Percentiles rank a stretch among this genome's conserved stretches.
These are phyloP conservation scores for Posidonia australis DNA, from an alignment of 106 monocot genomes.

Conservation along the genomic window DNA sequence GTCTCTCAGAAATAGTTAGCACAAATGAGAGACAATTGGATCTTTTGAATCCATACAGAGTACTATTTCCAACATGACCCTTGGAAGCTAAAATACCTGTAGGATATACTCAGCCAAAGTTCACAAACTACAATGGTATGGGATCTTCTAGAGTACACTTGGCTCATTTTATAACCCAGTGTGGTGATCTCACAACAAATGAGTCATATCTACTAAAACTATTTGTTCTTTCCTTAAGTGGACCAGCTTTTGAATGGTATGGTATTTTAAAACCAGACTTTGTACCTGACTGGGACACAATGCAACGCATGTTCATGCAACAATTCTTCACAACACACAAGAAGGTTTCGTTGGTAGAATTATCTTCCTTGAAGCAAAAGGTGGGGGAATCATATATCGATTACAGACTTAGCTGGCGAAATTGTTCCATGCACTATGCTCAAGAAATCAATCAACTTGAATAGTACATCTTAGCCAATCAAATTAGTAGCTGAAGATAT, in stretches of 20 bases:
- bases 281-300: neutral
- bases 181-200: neutral
- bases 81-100: neutral
- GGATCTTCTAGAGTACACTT: neutral
- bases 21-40: neutral
- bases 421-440: neutral
- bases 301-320: neutral
- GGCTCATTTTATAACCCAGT: neutral
- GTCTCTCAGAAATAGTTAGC: neutral
- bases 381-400: neutral
- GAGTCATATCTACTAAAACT: neutral
- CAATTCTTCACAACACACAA: neutral
- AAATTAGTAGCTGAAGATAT: neutral
- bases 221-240: neutral
- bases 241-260: neutral
- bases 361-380: neutral
- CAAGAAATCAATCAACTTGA: neutral
- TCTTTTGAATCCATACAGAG: neutral
- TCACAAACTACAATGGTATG: neutral
- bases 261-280: neutral
- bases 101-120: neutral
- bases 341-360: neutral
- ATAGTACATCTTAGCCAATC: neutral
- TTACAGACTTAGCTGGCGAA: neutral
- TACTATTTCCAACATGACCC: neutral